Base-by-base conservation (phyloP, 1,139 yeast genomes). In the Saccharomyces hybrid region DNA sequence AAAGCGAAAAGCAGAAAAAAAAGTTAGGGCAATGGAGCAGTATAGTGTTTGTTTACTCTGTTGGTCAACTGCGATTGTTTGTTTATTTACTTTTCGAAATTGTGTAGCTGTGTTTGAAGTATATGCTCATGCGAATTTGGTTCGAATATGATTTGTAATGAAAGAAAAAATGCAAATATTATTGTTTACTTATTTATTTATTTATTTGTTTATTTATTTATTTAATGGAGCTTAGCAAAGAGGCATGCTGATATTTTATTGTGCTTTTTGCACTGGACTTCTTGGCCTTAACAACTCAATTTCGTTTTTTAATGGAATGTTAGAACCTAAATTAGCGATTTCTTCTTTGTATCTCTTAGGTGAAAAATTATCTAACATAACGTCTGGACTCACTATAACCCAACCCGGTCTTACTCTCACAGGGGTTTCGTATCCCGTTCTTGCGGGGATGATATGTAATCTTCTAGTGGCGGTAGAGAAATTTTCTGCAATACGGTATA, bases 361-460 rank as follows among this genome's bases (percentile, higher is more conserved):
- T 2, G 79, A 80, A 54, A 91, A 88, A 67, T 88, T 88, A 66
- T 88, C 80, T 41, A 88, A 66, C 60, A 87, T 69, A 3, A 86
- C 81, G 70, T 90, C 96, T 0, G 97, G 97, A 60, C 93, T 81
- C 78, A 88, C 76, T 14, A 89, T 79, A 3, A 89, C 95, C 98
- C 98, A 91, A 1, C 98, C 97, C 2, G 83, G 84, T 62, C 97
- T 81, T 58, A 83, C 73, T 56, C 80, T 78, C 2, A 89, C 85
- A 0, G 93, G 91, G 47, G 76, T 75, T 51, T 78, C 74, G 58
- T 74, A 73, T 0, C 90, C 91, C 1, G 84, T 77, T 59, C 78
- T 73, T 6, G 85, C 78, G 0, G 97, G 97, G 28, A 91, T 78
- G 46, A 91, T 87, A 69, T 91, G 97, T 49, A 91, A 73, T 61